Evolutionary conservation across 2,329 filamentous ascomycete genomes (phyloP), one percentile per base, ranked within the genome.

Genomic region (Xylaria multiplex): DNA sequence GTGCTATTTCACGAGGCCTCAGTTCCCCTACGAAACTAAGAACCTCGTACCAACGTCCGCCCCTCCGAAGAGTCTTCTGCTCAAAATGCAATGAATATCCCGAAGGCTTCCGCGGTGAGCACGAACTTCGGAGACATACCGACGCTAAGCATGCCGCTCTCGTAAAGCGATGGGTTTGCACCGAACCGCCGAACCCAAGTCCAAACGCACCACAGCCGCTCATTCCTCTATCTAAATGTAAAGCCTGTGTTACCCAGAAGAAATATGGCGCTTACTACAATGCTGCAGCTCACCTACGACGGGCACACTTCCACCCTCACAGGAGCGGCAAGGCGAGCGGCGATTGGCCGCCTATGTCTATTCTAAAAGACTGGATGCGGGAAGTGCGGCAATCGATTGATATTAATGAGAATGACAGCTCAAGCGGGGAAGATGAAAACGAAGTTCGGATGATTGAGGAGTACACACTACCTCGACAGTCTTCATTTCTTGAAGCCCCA

Each of bases 61-160:
- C 88, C 27, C 85, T 93, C 58, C 86, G 88, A 27, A 91, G 93
- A 71, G 90, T 93, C 56, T 90, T 88, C 75, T 97, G 94, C 78
- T 82, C 84, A 19, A 87, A 91, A 72, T 97, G 94, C 81, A 89
- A 90, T 70, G 91, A 93, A 73, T 90, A 95, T 67, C 91, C 91
- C 2, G 90, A 93, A 67, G 93, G 94, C 5, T 97, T 97, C 77
- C 90, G 94, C 52, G 94, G 94, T 64, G 93, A 96, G 62, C 94
- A 97, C 77, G 94, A 97, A 77, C 83, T 93, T 55, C 84, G 90
- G 62, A 85, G 91, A 64, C 91, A 94, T 76, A 83, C 81, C 19
- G 85, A 87, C 66, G 85, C 85, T 5, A 86, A 86, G 66, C 85
- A 88, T 70, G 84, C 85, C 3, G 80, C 84, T 9, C 73, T 85